phyloP scores from a whole-genome alignment of 169 alveolate species.

The Plasmodium billcollinsi region DNA sequence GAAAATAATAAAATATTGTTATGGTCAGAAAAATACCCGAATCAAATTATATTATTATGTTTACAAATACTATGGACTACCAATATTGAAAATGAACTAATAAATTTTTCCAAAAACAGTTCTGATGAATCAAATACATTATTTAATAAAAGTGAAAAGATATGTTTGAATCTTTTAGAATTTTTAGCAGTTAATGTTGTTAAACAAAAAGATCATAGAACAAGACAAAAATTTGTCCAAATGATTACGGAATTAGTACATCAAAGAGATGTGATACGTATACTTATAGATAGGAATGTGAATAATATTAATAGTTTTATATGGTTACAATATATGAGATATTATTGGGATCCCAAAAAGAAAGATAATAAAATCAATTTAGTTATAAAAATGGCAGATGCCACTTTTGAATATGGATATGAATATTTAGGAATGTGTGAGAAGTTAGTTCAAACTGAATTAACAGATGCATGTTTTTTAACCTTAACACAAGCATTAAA shows the following conservation, averaged over 20 bases:
- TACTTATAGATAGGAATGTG: slow-evolving; percentile 79
- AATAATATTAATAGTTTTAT: slow-evolving; percentile 87
- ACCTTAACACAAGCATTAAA: slow-evolving; percentile 97
- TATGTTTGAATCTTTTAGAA: slow-evolving; percentile 83
- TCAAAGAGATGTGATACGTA: slow-evolving; percentile 95
- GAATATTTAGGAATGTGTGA: slow-evolving; percentile 98
- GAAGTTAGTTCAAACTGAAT: slow-evolving; percentile 97
- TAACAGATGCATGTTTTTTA: slow-evolving; percentile 98
- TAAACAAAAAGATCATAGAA: slow-evolving; percentile 89
- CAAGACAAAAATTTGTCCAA: slow-evolving; percentile 93
- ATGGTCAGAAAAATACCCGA: slow-evolving; percentile 88
- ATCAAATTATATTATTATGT: slow-evolving; percentile 90
- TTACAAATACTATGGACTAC: slow-evolving; percentile 92
- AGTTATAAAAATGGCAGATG: slow-evolving; percentile 94
- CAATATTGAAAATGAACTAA: slow-evolving; percentile 85
- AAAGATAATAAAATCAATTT: slow-evolving; percentile 79
- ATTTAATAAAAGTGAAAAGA: slow-evolving; percentile 80
- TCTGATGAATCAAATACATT: slow-evolving; percentile 71
- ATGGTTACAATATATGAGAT: slow-evolving; percentile 98
- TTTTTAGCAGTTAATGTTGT: slow-evolving; percentile 93
- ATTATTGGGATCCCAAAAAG: slow-evolving; percentile 90
- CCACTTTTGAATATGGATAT: slow-evolving; percentile 96
- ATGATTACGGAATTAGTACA: slow-evolving; percentile 97
- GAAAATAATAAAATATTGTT: slow-evolving; percentile 62
- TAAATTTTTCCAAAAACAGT: slow-evolving; percentile 14